Conservation (phyloP, 345 rosid genomes). For the Eucalyptus guilfoylei region DNA sequence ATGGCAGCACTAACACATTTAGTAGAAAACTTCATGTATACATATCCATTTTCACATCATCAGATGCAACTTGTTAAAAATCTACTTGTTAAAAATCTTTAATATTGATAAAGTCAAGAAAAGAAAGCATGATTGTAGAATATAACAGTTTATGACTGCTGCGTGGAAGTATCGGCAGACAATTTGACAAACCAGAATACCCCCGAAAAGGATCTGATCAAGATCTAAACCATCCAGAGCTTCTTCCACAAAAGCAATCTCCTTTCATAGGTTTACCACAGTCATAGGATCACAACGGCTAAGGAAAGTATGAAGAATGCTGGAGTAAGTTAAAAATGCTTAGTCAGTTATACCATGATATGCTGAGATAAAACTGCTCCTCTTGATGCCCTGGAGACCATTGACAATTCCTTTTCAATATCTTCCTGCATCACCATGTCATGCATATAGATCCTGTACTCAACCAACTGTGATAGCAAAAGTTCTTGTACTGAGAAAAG, state of each 20-base stretch:
- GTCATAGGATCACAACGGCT: not conserved
- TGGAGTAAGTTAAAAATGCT: not conserved
- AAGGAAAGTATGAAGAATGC: not conserved
- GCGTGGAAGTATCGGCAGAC: not conserved
- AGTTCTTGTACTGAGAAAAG: not conserved
- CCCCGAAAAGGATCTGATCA: not conserved
- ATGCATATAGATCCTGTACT: not conserved
- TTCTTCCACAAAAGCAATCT: not conserved
- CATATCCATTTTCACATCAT: not conserved
- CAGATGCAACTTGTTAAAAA: not conserved
- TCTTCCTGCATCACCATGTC: conserved; percentile 47
- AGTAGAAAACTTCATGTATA: not conserved
- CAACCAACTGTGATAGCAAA: not conserved
- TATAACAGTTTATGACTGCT: not conserved
- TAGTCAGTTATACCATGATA: conserved; percentile 51
- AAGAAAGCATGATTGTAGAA: not conserved
- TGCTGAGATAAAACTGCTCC: conserved; percentile 54
- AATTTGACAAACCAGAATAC: not conserved
- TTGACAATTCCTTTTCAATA: conserved; percentile 72
- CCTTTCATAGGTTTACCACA: not conserved
- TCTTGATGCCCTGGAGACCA: conserved; percentile 57
- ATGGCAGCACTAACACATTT: not conserved
- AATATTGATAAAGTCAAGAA: not conserved
- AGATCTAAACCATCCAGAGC: not conserved
- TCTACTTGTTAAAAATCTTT: not conserved